Evolutionary conservation across 192 early-diverging fungal genomes (phyloP), one percentile per base, ranked within the genome.

Genomic region (Phycomyces nitens): DNA sequence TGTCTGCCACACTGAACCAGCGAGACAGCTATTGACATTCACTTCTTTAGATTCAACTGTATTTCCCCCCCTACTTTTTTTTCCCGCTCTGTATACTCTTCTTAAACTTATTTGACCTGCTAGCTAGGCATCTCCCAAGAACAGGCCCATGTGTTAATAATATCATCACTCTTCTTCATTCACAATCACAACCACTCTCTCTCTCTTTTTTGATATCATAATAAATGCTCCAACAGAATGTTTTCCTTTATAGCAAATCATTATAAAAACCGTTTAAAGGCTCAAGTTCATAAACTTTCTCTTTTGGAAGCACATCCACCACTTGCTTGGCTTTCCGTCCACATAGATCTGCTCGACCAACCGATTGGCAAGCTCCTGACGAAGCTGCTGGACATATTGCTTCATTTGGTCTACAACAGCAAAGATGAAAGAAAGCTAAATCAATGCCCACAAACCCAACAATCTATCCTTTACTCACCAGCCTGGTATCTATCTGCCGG

Each of bases 231-330:
- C 7, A 2, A n/a, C n/a, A n/a, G n/a, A n/a, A n/a, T n/a, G n/a
- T n/a, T n/a, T n/a, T n/a, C n/a, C n/a, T n/a, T n/a, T n/a, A n/a
- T n/a, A n/a, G n/a, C n/a, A n/a, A n/a, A n/a, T n/a, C n/a, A n/a
- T n/a, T n/a, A n/a, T n/a, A n/a, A n/a, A n/a, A n/a, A n/a, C n/a
- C n/a, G 20, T 20, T 64, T 82, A 82, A 63, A 92, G 78, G 26
- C 83, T 74, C 79, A 95, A 85, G 70, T 88, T 88, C 96, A 99
- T 99, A 71, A 99, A 99, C 81, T 97, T 94, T 68, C 95, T 85
- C 86, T 97, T 99, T 70, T 93, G 87, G 84, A 99, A 99, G 72
- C 91, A 89, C 84, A 99, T 82, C 97, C 97, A 99, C 96, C 96
- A 99, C 74, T 99, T 99, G 83, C 90, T 92, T 15, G 93, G 89